Percentiles rank a stretch among this genome's conserved stretches.
These are phyloP conservation scores for Fraxinus nigra DNA, from an alignment of 305 asterid genomes.

Conservation along the genomic window DNA sequence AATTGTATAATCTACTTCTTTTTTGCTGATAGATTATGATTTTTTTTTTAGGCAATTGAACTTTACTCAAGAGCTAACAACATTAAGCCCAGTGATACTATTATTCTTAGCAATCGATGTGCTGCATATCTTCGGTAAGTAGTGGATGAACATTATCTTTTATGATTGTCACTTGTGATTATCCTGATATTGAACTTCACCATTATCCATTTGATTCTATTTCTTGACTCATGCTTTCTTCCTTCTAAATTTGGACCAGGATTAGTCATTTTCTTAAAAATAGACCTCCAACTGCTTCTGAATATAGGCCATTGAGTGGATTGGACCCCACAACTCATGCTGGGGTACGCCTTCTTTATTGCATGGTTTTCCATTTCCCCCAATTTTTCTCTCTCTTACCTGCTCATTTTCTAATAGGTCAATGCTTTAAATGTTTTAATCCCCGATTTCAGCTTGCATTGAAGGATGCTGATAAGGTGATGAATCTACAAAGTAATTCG, in stretches of 20 bases:
- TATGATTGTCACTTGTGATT: neutral
- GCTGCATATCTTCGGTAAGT: slow-evolving; percentile 79
- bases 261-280: slow-evolving; percentile 65
- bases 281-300: slow-evolving; percentile 80
- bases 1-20: slow-evolving; percentile 16
- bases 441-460: slow-evolving; percentile 67
- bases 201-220: slow-evolving; percentile 11
- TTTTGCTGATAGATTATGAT: slow-evolving; percentile 7
- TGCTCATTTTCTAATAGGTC: neutral
- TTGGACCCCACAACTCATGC: slow-evolving; percentile 93
- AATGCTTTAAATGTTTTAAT: slow-evolving; percentile 23
- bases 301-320: slow-evolving; percentile 77
- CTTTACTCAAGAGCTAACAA: slow-evolving; percentile 77
- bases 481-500: slow-evolving; percentile 44
- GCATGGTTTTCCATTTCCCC: neutral
- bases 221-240: slow-evolving; percentile 13
- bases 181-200: slow-evolving; percentile 13
- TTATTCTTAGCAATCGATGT: slow-evolving; percentile 80
- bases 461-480: slow-evolving; percentile 90
- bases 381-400: neutral
- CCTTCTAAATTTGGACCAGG: slow-evolving; percentile 40
- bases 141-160: slow-evolving; percentile 6
- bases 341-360: slow-evolving; percentile 48
- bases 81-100: slow-evolving; percentile 67
- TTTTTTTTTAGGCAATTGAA: slow-evolving; percentile 61